Conservation (phyloP, 768 basidiomycete species). For the Termitomyces eurrhizus region DNA sequence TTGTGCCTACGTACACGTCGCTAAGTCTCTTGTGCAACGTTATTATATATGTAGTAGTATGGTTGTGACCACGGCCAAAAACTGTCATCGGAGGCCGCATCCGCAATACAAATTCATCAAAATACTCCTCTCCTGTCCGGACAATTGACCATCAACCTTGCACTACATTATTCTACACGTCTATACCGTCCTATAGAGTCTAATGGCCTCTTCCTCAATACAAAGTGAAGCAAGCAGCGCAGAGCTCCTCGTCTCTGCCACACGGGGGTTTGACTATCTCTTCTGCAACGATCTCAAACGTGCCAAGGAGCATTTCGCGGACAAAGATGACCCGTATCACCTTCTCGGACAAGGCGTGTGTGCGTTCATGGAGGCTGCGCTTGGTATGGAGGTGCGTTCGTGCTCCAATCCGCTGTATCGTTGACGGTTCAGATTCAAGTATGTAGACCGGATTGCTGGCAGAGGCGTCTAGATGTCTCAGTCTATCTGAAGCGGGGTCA, state of each 20-base stretch:
- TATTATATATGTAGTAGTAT: no score
- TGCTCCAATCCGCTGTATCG: background rate
- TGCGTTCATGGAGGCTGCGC: slow-evolving; percentile 70
- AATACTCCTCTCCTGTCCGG: background rate
- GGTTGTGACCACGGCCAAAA: no score
- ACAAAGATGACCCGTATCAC: slow-evolving; percentile 63
- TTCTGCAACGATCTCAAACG: slow-evolving; percentile 63
- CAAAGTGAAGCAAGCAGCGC: slow-evolving; percentile 9
- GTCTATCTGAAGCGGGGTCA: slow-evolving; percentile 56
- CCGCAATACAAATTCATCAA: background rate
- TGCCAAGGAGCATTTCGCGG: slow-evolving; percentile 49
- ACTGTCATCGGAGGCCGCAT: background rate
- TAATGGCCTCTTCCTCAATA: background rate
- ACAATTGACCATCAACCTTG: background rate
- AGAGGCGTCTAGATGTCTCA: slow-evolving; percentile 55
- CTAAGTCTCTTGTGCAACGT: no score
- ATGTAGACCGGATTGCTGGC: slow-evolving; percentile 57
- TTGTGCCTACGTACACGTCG: no score
- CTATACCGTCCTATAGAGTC: background rate
- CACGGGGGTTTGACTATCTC: slow-evolving; percentile 59
- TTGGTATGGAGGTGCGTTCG: slow-evolving; percentile 70
- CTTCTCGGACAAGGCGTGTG: slow-evolving; percentile 68
- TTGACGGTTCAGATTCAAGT: background rate
- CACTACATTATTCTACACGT: background rate
- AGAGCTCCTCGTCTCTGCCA: slow-evolving; percentile 32